phyloP scores from a whole-genome alignment of 176 grass and related monocot species.

The Sorghum bicolor region DNA sequence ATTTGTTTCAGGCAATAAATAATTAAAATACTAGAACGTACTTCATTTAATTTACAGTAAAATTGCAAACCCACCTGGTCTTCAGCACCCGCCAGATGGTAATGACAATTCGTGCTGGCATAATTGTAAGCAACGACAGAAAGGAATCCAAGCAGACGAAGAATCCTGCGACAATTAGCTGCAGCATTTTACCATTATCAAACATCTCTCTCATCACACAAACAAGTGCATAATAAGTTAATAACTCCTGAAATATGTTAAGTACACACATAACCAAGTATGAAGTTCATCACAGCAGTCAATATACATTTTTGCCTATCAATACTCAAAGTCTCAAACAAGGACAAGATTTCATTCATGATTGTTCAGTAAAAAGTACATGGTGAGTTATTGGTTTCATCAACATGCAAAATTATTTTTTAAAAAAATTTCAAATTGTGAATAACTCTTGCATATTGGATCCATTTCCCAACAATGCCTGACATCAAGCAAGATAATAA shows the following conservation, averaged over 20 bases:
- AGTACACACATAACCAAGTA: not conserved
- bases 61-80: constrained; percentile 51
- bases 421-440: not conserved
- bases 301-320: not conserved
- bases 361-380: not conserved
- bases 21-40: not conserved
- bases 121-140: constrained; percentile 85
- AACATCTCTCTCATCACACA: constrained; percentile 30
- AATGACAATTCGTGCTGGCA: constrained; percentile 81
- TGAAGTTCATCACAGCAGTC: not conserved
- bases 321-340: not conserved
- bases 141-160: constrained; percentile 96
- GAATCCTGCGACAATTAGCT: constrained; percentile 87
- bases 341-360: not conserved
- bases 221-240: not conserved
- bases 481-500: constrained; percentile 5
- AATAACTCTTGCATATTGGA: not conserved
- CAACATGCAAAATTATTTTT: not conserved
- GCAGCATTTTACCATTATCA: constrained; percentile 70
- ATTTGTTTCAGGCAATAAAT: not conserved
- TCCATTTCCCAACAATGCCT: constrained; percentile 1
- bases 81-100: constrained; percentile 74
- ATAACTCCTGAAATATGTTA: constrained; percentile 7
- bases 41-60: constrained; percentile 16
- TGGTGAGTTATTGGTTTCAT: not conserved